These are phyloP conservation scores for Aspergillus proliferans DNA, from an alignment of 2,329 filamentous ascomycete genomes.

Conservation along the genomic window DNA sequence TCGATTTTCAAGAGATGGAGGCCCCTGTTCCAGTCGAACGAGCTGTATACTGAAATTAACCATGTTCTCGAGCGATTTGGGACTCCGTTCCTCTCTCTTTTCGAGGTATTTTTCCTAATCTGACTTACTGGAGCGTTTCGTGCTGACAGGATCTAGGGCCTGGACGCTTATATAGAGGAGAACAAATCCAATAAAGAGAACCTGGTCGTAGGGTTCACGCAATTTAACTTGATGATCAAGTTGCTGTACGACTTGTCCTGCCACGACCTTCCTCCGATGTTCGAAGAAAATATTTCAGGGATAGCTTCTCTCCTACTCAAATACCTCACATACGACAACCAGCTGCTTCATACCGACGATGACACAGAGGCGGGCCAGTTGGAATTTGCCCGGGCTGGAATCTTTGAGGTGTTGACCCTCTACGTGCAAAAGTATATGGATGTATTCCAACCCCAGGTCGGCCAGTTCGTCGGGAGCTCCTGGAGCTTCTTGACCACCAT, in stretches of 20 bases:
- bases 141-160: conserved; percentile 29
- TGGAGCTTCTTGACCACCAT: conserved; percentile 87
- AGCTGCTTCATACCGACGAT: conserved; percentile 74
- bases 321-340: conserved; percentile 84
- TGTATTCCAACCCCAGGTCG: conserved; percentile 73
- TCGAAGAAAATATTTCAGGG: conserved; percentile 77
- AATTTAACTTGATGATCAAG: conserved; percentile 82
- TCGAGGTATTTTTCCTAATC: conserved; percentile 52
- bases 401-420: conserved; percentile 82
- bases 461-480: conserved; percentile 79
- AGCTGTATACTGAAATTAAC: conserved; percentile 90
- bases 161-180: conserved; percentile 57
- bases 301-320: conserved; percentile 81
- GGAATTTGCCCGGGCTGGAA: conserved; percentile 85
- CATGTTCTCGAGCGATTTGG: conserved; percentile 87
- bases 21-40: conserved; percentile 86
- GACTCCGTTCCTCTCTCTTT: conserved; percentile 70
- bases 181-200: conserved; percentile 69
- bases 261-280: conserved; percentile 89
- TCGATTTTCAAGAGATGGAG: conserved; percentile 97
- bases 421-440: conserved; percentile 96
- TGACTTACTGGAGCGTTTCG: background rate
- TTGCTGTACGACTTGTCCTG: conserved; percentile 95
- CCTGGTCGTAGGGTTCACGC: conserved; percentile 73
- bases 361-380: conserved; percentile 80